Evolutionary conservation across 306 rosid species (phyloP), one percentile per base, ranked within the genome.

Genomic region (Calophaca sinica): DNA sequence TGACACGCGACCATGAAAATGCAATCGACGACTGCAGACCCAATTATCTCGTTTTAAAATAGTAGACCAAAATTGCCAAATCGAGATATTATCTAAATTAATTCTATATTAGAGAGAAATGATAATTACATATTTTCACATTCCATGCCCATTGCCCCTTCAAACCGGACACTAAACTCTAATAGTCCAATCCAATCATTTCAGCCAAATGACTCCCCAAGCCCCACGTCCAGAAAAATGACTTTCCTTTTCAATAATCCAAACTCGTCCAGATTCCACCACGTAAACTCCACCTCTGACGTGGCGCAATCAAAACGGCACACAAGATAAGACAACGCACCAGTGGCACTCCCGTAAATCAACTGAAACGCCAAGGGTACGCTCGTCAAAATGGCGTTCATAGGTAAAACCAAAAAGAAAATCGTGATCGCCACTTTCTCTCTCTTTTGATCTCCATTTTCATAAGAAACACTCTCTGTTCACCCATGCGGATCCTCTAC

Each of bases 261-360:
- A 42, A 65, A 2, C 26, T 48, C 11, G 1, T 5, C 4, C 2
- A 0, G 9, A 46, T 62, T 70, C 13, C 2, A 33, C 68, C 82
- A 51, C 49, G 15, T 61, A 33, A 28, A 38, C 1, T 4, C 29
- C 3, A 4, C 2, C 2, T 3, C 13, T 12, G 58, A 79, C 68
- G 68, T 62, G 73, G 60, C 68, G 12, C 26, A 5, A 71, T 62
- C 73, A 7, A 2, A 72, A 14, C 55, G 4, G 46, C 0, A 2
- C 0, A 41, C 1, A 6, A 2, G 9, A 70, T 12, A 6, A 70
- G 2, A 11, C 66, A 3, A 2, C 0, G 9, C 11, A 0, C 0
- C 1, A 4, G 7, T 62, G 74, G 58, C 79, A 29, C 1, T 63
- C 11, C 11, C 65, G 79, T 82, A 71, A 57, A 71, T 71, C 6